Evolutionary conservation across 192 early-diverging fungal species (phyloP), one percentile per base, ranked within the genome.

Genomic region (Ambispora gerdemannii): DNA sequence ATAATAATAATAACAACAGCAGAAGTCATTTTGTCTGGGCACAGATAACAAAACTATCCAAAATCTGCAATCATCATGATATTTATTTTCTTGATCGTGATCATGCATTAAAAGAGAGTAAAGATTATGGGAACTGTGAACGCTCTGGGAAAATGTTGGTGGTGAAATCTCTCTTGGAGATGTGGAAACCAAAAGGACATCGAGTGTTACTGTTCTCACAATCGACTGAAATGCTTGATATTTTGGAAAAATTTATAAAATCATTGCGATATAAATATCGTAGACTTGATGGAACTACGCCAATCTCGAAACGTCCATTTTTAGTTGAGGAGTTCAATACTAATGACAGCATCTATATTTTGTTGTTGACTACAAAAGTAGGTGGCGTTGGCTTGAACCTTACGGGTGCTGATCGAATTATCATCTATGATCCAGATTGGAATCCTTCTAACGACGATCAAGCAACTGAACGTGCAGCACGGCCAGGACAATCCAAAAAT

Each of bases 371-470:
- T 0, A 99, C 97, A 52, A 93, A 94, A 68, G 95, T 98, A 0
- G 97, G 97, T 20, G 97, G 97, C 1, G 79, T 99, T 8, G 97
- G 97, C 2, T 86, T 97, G 50, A 98, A 99, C 72, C 78, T 99
- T 61, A 97, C 93, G 0, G 94, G 95, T 0, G 97, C 97, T 0
- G 86, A 98, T 73, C 87, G 97, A 0, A 89, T 98, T 4, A 90
- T 99, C 24, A 87, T 99, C 25, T 99, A 84, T 77, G 96, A 97
- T 82, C 97, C 97, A 2, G 97, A 99, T 72, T 99, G 97, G 97
- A 99, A 99, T 71, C 95, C 95, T 1, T 94, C 93, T 19, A 96
- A 92, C 34, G 97, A 99, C 77, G 83, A 91, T 25, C 97, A 99
- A 68, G 95, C 97, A 0, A 80, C 95, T 53, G 95, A 99, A 80